These are phyloP conservation scores for Mortierella sp. DNA, from an alignment of 371 early-diverging fungal genomes.

Conservation along the genomic window DNA sequence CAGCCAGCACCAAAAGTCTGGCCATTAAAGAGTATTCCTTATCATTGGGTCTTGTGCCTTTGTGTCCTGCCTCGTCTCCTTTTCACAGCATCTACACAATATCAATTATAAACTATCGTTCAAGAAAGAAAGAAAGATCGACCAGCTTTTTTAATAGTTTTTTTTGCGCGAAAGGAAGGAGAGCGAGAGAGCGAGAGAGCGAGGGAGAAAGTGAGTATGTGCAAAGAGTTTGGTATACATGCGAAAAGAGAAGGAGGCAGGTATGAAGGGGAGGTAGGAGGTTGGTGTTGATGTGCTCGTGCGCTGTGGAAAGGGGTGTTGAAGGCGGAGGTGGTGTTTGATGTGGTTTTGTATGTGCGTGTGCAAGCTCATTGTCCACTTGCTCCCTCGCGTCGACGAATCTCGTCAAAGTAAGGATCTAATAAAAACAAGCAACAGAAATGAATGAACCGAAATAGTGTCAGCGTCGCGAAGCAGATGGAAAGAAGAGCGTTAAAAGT, in stretches of 20 bases:
- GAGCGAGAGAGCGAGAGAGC: neutral
- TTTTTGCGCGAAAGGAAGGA: neutral
- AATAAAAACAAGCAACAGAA: neutral
- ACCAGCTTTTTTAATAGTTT: neutral
- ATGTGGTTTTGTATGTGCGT: neutral
- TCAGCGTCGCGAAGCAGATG: neutral
- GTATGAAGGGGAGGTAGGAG: neutral
- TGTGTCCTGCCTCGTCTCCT: too few species aligned
- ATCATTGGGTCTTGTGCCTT: too few species aligned
- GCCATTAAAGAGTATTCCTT: constrained; percentile 12
- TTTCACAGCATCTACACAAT: neutral
- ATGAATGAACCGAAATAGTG: neutral
- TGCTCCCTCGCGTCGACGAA: constrained; percentile 42
- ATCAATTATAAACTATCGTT: neutral
- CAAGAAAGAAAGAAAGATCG: neutral
- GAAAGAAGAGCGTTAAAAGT: neutral
- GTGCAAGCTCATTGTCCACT: constrained; percentile 8
- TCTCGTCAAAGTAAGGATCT: constrained; percentile 54
- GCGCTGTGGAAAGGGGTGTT: too few species aligned
- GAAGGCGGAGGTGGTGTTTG: neutral
- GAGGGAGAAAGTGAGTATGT: neutral
- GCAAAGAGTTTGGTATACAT: constrained; percentile 3
- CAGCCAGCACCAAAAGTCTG: constrained; percentile 33
- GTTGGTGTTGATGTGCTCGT: neutral
- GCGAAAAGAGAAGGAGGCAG: neutral